Evolutionary conservation across 2,329 filamentous ascomycete species (phyloP).

Genomic region (Daldinia sp.): DNA sequence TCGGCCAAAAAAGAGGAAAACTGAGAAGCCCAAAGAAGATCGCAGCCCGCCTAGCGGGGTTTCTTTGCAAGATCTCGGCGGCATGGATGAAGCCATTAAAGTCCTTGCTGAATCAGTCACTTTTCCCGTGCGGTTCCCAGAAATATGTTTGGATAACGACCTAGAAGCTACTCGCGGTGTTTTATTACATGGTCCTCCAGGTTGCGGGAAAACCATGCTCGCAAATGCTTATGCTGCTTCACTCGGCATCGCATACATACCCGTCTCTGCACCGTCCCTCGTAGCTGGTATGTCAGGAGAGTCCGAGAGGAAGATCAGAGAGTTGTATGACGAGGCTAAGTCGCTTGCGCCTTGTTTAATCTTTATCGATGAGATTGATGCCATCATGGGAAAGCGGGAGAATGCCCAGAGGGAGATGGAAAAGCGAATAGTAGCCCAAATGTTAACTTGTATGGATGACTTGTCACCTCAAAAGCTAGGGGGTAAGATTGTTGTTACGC

Average conservation of each 20-base stretch:
- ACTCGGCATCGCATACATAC: conserved; percentile 81
- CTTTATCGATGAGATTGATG: conserved; percentile 93
- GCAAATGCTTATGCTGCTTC: conserved; percentile 83
- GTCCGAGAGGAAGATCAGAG: conserved; percentile 86
- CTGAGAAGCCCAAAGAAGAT: conserved; percentile 64
- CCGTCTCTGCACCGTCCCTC: conserved; percentile 83
- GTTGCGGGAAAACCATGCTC: conserved; percentile 88
- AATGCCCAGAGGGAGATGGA: conserved; percentile 90
- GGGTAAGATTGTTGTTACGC: conserved; percentile 82
- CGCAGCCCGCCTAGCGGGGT: conserved; percentile 75
- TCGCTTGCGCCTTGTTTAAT: conserved; percentile 87
- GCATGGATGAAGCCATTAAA: conserved; percentile 77
- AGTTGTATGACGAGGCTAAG: conserved; percentile 89
- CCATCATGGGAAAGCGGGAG: conserved; percentile 88
- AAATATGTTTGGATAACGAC: conserved; percentile 73
- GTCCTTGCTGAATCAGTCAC: conserved; percentile 78
- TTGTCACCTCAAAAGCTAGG: conserved; percentile 77
- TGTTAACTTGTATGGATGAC: conserved; percentile 88
- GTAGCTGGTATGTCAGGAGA: conserved; percentile 91
- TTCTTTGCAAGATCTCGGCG: conserved; percentile 78
- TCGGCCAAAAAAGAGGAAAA: conserved; percentile 73
- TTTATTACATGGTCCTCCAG: conserved; percentile 83
- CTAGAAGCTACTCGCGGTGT: conserved; percentile 80
- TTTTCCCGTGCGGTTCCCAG: conserved; percentile 76
- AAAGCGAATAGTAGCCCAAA: conserved; percentile 84